Evolutionary conservation across 2,329 filamentous ascomycete species (phyloP), one percentile per base, ranked within the genome.

Genomic region (Zymoseptoria ardabiliae): DNA sequence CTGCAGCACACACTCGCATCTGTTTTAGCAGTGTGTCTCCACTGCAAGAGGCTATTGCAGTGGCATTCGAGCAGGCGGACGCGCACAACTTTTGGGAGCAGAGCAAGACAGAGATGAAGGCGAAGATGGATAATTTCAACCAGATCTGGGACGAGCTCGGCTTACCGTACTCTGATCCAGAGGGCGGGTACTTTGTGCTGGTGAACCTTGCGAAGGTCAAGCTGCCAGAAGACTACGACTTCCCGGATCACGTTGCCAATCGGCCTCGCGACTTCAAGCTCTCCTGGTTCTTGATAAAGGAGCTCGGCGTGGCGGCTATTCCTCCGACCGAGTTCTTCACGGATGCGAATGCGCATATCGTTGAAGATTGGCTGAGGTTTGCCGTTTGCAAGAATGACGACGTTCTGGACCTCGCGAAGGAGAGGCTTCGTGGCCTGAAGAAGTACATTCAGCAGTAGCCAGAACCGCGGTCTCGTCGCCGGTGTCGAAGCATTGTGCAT

Each of bases 301-400:
- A 99, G 78, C 80, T 99, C 20, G 94, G 94, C 9, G 91, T 99
- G 25, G 94, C 94, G 2, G 92, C 93, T 8, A 97, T 99, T 63
- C 94, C 94, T 19, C 94, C 94, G 0, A 96, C 92, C 0, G 94
- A 99, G 75, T 99, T 99, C 75, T 97, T 97, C 74, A 97, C 93
- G 0, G 86, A 90, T 19, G 78, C 75, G 50, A 96, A 96, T 70
- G 85, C 89, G 25, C 85, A 89, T 69, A 85, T 97, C 67, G 94
- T 90, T 0, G 90, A 97, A 79, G 88, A 97, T 69, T 99, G 95
- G 77, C 81, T 99, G 70, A 82, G 94, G 22, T 97, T 97, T 72
- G 94, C 94, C 0, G 91, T 99, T 1, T 99, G 94, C 79, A 99
- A 99, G 80, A 85, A 93, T 35, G 91, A 99, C 71, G 84, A 90